Base-by-base conservation (phyloP, 768 basidiomycete genomes). In the Macrolepiota albuminosa region DNA sequence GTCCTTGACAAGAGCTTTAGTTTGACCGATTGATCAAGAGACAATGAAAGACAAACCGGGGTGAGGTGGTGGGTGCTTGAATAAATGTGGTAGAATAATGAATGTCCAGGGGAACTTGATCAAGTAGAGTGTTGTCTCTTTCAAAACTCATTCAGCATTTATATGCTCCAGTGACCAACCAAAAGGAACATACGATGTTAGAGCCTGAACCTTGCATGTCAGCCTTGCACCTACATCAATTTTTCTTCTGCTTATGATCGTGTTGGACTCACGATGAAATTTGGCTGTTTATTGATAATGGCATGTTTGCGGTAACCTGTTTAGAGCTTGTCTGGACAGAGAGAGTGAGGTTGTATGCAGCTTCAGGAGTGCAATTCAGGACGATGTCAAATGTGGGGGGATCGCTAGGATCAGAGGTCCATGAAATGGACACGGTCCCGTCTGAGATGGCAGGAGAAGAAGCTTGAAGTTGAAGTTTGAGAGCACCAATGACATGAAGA, bases 231-330 rank as follows among this genome's bases (percentile, higher is more conserved):
- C 7, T 0, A 13, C 33, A 14, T 54, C 42, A 47, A 11, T 46
- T 7, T 33, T 36, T 33, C 9, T 11, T 43, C 43, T 53, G 39
- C n/a, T 11, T 31, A 52, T 24, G n/a, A 53, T 47, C 24, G 5
- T 43, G 18, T 29, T 33, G 13, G 16, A 54, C 58, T 59, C 45
- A 59, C 58, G 58, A 5, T 21, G 7, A 10, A 13, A n/a, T 6
- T n/a, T n/a, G 11, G 1, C 16, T 42, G 18, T 33, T 10, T 9
- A 13, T 6, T 21, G 33, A 10, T 18, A 3, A 3, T 33, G 54
- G 18, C 1, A 31, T 10, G 11, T 1, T 6, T 6, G 6, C 0
- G n/a, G 21, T 14, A 24, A 1, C 5, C n/a, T n/a, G 7, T 13
- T 14, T 2, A 8, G 9, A 24, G 10, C 16, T 16, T 45, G 26